Evolutionary conservation across 2,329 filamentous ascomycete species (phyloP).

Genomic region (Diplodia mutila): DNA sequence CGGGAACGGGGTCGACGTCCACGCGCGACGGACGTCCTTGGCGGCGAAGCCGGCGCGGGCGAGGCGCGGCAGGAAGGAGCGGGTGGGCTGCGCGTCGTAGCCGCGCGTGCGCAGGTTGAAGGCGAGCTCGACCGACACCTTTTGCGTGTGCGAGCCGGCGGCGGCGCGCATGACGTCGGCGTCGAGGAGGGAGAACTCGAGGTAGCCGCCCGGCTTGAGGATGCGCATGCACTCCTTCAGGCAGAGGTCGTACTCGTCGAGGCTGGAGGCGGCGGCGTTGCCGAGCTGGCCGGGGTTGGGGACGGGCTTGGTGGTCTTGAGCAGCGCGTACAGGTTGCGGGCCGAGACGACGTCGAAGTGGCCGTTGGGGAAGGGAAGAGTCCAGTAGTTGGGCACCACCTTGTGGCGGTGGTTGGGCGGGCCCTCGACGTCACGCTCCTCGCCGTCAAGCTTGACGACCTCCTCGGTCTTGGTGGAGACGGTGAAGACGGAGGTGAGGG

Average conservation of each 20-base stretch:
- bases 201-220: conserved; percentile 87
- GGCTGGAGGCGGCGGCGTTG: background rate
- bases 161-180: conserved; percentile 87
- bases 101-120: conserved; percentile 87
- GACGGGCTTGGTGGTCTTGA: conserved; percentile 67
- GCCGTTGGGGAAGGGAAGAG: conserved; percentile 80
- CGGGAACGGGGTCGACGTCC: conserved; percentile 88
- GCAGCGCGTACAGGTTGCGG: conserved; percentile 79
- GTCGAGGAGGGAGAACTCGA: conserved; percentile 90
- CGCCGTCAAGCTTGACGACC: conserved; percentile 33
- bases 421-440: conserved; percentile 61
- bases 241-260: conserved; percentile 85
- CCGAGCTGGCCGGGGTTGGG: conserved; percentile 34
- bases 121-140: conserved; percentile 87
- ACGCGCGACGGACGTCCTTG: conserved; percentile 76
- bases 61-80: conserved; percentile 76
- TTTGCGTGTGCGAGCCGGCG: conserved; percentile 75
- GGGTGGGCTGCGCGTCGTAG: conserved; percentile 84
- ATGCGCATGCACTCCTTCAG: conserved; percentile 86
- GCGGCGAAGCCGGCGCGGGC: conserved; percentile 69
- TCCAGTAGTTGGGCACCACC: conserved; percentile 74
- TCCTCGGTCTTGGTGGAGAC: conserved; percentile 65
- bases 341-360: conserved; percentile 93
- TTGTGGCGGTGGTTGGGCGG: conserved; percentile 87
- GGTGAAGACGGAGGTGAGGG: conserved; percentile 84